Base-by-base conservation (phyloP, 2,329 filamentous ascomycete genomes). In the Talaromyces marneffei region DNA sequence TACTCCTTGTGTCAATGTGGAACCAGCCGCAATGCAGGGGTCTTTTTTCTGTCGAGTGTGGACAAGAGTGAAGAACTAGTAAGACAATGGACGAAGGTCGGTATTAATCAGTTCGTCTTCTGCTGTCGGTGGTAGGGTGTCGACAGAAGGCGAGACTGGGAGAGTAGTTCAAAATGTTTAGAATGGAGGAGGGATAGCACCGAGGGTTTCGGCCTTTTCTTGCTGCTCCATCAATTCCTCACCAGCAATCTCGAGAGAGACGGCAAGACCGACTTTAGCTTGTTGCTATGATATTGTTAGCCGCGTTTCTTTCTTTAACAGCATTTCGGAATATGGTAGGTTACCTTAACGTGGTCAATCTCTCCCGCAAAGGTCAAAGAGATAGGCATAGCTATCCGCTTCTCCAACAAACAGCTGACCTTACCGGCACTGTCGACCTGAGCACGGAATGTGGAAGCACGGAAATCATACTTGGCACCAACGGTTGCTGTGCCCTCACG, bases 401-500 rank as follows among this genome's bases (percentile, higher is more conserved):
- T 97, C 83, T 99, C 94, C 68, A 97, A 80, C 71, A 97, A 80
- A 74, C 91, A 94, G 78, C 89, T 91, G 64, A 99, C 83, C 82
- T 96, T 96, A 75, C 94, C 94, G 75, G 91, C 87, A 71, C 92
- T 95, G 79, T 99, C 94, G 69, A 97, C 85, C 80, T 99, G 94
- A 48, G 93, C 94, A 67, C 93, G 87, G 87, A 97, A 96, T 56
- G 91, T 94, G 60, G 91, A 94, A 80, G 92, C 90, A 73, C 91
- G 86, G 86, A 99, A 99, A 76, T 97, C 93, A 79, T 99, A 99
- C 80, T 99, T 99, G 74, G 92, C 91, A 71, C 93, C 94, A 70
- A 97, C 84, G 59, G 92, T 91, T 59, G 95, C 92, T 64, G 91
- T 84, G 60, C 94, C 94, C 77, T 99, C 92, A 77, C 92, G 93